A percentile compares a stretch with the other conserved stretches of the same genome.
phyloP scores from a whole-genome alignment of 2,329 filamentous ascomycete genomes.

The Madurella mycetomatis region DNA sequence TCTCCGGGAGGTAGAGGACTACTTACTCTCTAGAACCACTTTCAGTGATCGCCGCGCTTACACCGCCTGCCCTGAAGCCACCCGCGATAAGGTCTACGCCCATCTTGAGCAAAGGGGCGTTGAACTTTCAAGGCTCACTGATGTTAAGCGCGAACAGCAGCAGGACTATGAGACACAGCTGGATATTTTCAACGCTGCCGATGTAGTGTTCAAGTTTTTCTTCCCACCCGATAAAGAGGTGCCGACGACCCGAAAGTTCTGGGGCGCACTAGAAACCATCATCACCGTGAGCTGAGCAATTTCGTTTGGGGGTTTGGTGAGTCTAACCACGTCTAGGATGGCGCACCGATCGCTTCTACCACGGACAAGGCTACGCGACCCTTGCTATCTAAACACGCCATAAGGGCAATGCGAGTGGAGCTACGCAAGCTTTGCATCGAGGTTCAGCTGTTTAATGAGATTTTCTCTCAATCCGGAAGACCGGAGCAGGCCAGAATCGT shows the following conservation, averaged over 20 bases:
- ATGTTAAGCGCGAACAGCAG: no score
- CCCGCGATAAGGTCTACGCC: slow-evolving; percentile 18
- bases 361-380: no score
- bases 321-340: no score
- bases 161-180: slow-evolving; percentile 31
- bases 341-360: no score
- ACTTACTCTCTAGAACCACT: no score
- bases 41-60: no score
- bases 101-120: slow-evolving; percentile 21
- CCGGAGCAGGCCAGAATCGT: slow-evolving; percentile 29
- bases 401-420: neutral
- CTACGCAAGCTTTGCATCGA: no score
- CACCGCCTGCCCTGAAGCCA: no score
- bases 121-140: no score
- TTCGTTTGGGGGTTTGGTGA: no score
- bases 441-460: slow-evolving; percentile 34
- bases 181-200: slow-evolving; percentile 39
- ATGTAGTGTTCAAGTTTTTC: slow-evolving; percentile 40
- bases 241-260: slow-evolving; percentile 39
- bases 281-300: slow-evolving; percentile 27
- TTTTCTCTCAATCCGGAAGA: slow-evolving; percentile 28
- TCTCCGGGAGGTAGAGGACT: no score
- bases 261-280: slow-evolving; percentile 35
- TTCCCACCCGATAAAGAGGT: slow-evolving; percentile 35
- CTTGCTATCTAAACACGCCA: no score